A percentile compares a stretch with the other conserved stretches of the same genome.
These are phyloP conservation scores for Sophora flavescens DNA, from an alignment of 306 rosid genomes.

Conservation along the genomic window DNA sequence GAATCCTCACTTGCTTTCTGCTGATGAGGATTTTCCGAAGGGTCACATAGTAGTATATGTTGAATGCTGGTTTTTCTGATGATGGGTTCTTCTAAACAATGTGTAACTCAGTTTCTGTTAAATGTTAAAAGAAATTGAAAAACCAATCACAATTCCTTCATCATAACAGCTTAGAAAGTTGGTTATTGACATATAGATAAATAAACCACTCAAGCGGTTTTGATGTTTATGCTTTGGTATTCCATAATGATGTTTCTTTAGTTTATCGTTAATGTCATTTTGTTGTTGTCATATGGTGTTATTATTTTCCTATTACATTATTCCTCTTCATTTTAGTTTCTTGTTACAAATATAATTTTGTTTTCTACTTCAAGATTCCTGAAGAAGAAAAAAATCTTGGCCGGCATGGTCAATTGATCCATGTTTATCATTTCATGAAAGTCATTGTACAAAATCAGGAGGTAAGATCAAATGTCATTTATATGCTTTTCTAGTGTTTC, in stretches of 20 bases:
- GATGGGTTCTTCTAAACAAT: too few species aligned
- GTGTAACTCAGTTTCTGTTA: too few species aligned
- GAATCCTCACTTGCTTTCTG: too few species aligned
- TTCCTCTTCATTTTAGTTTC: not conserved
- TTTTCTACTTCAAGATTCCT: constrained; percentile 65
- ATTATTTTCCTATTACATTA: constrained; percentile 2
- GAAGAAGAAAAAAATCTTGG: constrained; percentile 86
- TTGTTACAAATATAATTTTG: not conserved
- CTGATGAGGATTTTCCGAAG: too few species aligned
- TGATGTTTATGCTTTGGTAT: not conserved
- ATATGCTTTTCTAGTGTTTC: constrained; percentile 1
- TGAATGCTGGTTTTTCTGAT: too few species aligned
- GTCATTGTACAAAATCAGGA: constrained; percentile 73
- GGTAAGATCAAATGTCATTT: constrained; percentile 47
- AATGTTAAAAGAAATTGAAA: too few species aligned
- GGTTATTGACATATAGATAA: too few species aligned
- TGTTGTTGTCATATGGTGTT: not conserved
- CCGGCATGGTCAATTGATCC: constrained; percentile 79
- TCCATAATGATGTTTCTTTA: too few species aligned
- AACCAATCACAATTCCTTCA: too few species aligned
- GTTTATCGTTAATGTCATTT: too few species aligned
- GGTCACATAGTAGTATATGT: too few species aligned
- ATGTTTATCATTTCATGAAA: constrained; percentile 85
- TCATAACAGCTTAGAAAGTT: not conserved
- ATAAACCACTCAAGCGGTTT: too few species aligned